Percentiles rank a stretch among this genome's conserved stretches.
Conservation (phyloP, 768 basidiomycete genomes). For the Boletus eberwhitei region DNA sequence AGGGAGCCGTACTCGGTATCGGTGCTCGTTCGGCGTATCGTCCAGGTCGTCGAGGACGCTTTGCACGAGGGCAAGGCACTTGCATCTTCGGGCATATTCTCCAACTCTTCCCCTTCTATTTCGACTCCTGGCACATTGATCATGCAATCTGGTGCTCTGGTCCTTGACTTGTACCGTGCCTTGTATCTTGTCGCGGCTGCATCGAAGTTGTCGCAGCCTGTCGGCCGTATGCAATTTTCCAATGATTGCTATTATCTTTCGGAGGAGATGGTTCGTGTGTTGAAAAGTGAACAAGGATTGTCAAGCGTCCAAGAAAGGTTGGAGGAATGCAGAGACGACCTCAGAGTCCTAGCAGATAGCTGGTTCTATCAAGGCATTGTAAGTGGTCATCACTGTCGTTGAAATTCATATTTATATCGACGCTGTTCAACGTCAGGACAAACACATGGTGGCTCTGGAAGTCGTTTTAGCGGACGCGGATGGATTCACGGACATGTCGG, state of each 20-base stretch:
- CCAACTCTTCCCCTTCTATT: conserved; percentile 28
- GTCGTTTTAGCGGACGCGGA: conserved; percentile 51
- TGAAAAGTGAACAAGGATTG: conserved; percentile 28
- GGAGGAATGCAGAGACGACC: conserved; percentile 45
- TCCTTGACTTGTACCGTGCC: conserved; percentile 77
- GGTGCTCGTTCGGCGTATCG: conserved; percentile 48
- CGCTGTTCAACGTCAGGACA: conserved; percentile 16
- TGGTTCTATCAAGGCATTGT: conserved; percentile 74
- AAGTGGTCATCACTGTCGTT: conserved; percentile 26
- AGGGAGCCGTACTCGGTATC: conserved; percentile 63
- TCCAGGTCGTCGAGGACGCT: conserved; percentile 56
- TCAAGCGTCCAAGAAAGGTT: conserved; percentile 43
- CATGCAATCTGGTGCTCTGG: conserved; percentile 55
- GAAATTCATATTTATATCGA: not conserved
- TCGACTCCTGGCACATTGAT: conserved; percentile 52
- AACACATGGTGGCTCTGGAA: conserved; percentile 24
- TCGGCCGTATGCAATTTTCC: conserved; percentile 66
- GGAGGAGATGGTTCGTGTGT: conserved; percentile 38
- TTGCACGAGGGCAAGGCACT: conserved; percentile 68
- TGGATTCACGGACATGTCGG: conserved; percentile 65
- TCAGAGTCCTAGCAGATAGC: conserved; percentile 59
- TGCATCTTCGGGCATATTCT: conserved; percentile 52
- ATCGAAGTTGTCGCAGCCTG: conserved; percentile 46
- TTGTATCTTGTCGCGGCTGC: conserved; percentile 66
- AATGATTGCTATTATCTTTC: conserved; percentile 78